Evolutionary conservation across 257 asterid species (phyloP).

Genomic region (Scutellaria galericulata): DNA sequence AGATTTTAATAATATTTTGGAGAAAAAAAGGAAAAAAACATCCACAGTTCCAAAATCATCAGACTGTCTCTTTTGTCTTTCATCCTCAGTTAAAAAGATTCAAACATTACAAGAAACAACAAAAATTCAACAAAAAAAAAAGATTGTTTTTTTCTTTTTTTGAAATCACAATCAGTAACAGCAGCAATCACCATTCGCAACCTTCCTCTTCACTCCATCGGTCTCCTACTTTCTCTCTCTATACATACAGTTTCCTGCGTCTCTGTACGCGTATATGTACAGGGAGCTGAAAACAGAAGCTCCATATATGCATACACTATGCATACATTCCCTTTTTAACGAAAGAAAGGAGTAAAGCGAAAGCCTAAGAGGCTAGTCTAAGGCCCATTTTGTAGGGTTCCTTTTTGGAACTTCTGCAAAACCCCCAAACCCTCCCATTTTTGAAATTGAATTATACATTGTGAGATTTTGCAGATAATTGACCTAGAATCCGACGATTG

Average conservation of each 20-base stretch:
- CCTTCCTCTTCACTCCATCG: conserved; percentile 37
- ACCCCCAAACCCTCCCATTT: conserved; percentile 36
- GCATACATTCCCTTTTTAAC: conserved; percentile 31
- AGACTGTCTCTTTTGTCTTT: conserved; percentile 46
- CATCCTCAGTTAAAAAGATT: conserved; percentile 28
- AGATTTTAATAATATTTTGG: background rate
- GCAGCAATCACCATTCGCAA: conserved; percentile 34
- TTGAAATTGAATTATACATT: conserved; percentile 13
- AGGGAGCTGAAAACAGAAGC: conserved; percentile 24
- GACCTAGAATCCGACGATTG: conserved; percentile 54
- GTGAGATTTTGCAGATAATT: background rate
- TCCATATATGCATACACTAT: background rate
- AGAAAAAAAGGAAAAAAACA: conserved; percentile 22
- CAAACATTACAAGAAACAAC: conserved; percentile 20
- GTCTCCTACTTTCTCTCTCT: conserved; percentile 41
- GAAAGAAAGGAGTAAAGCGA: conserved; percentile 33
- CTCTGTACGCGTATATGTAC: background rate
- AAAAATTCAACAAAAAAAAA: background rate
- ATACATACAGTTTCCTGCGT: conserved; percentile 7
- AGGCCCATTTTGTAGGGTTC: conserved; percentile 39
- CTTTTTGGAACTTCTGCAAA: conserved; percentile 29
- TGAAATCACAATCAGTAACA: conserved; percentile 28
- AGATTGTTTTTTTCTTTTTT: background rate
- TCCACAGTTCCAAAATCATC: conserved; percentile 33
- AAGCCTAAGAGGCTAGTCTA: background rate